Conservation (phyloP, 805 yeast genomes). For the Sugiyamaella americana region DNA sequence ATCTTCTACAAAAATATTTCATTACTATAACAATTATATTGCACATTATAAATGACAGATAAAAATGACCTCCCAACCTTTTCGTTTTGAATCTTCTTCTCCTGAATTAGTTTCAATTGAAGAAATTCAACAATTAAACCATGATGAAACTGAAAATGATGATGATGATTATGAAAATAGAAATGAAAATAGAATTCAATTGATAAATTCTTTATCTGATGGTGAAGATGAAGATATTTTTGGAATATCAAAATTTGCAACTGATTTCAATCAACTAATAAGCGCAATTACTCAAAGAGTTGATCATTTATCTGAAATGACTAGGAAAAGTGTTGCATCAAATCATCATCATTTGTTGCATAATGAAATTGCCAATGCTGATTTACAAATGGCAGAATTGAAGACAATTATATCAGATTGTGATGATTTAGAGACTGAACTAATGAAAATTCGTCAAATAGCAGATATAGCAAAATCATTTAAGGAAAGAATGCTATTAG, state of each 20-base stretch:
- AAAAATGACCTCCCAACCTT: too few relatives aligned
- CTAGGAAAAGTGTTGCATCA: conserved; percentile 16
- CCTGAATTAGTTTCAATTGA: too few relatives aligned
- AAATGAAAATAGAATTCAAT: too few relatives aligned
- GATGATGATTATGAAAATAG: too few relatives aligned
- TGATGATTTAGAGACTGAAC: conserved; percentile 45
- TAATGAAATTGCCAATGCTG: conserved; percentile 18
- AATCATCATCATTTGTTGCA: conserved; percentile 11
- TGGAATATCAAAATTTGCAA: conserved; percentile 7
- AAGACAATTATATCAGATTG: conserved; percentile 38
- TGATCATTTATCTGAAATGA: conserved; percentile 15
- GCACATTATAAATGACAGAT: too few relatives aligned
- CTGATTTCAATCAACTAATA: conserved; percentile 10
- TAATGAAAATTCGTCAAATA: conserved; percentile 49
- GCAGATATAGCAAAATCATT: conserved; percentile 40
- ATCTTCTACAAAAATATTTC: too few relatives aligned
- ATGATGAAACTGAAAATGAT: too few relatives aligned
- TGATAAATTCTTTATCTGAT: too few relatives aligned
- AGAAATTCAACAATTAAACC: too few relatives aligned
- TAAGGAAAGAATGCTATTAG: conserved; percentile 31
- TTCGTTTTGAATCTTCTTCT: too few relatives aligned
- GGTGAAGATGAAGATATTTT: conserved; percentile 10
- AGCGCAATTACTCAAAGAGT: conserved; percentile 16
- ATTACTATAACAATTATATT: too few relatives aligned
- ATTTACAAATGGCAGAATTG: conserved; percentile 32